These are phyloP conservation scores for Russula sp. DNA, from an alignment of 768 basidiomycete genomes.

Conservation along the genomic window DNA sequence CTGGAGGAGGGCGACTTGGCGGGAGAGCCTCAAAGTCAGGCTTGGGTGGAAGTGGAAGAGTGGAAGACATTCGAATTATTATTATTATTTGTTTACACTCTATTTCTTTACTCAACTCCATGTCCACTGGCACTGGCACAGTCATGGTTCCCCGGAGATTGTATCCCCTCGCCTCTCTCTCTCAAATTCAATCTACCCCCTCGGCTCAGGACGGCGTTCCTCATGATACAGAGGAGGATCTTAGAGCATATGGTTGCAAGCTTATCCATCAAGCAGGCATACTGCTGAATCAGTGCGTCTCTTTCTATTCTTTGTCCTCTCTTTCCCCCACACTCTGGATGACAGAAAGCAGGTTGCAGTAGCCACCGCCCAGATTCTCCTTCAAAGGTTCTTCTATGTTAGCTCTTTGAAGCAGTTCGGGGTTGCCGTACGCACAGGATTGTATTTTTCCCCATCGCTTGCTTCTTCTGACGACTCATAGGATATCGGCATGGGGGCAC, in stretches of 20 bases:
- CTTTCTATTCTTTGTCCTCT: neutral
- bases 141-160: constrained; percentile 29
- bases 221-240: constrained; percentile 74
- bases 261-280: constrained; percentile 93
- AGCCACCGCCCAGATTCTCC: constrained; percentile 92
- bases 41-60: constrained; percentile 33
- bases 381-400: constrained; percentile 96
- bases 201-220: constrained; percentile 82
- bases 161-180: constrained; percentile 77
- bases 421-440: constrained; percentile 61
- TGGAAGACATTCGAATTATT: constrained; percentile 23
- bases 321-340: constrained; percentile 5
- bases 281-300: constrained; percentile 76
- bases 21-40: constrained; percentile 30
- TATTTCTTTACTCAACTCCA: constrained; percentile 21
- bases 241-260: constrained; percentile 88
- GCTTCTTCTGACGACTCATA: constrained; percentile 28
- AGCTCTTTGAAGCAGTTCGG: constrained; percentile 93
- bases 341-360: constrained; percentile 94
- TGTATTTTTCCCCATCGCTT: neutral
- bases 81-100: constrained; percentile 20
- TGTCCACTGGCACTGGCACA: constrained; percentile 8
- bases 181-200: constrained; percentile 74
- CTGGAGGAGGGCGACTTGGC: constrained; percentile 25
- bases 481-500: constrained; percentile 87